Evolutionary conservation across 2,329 filamentous ascomycete species (phyloP).

Genomic region (Diaporthe vexans): DNA sequence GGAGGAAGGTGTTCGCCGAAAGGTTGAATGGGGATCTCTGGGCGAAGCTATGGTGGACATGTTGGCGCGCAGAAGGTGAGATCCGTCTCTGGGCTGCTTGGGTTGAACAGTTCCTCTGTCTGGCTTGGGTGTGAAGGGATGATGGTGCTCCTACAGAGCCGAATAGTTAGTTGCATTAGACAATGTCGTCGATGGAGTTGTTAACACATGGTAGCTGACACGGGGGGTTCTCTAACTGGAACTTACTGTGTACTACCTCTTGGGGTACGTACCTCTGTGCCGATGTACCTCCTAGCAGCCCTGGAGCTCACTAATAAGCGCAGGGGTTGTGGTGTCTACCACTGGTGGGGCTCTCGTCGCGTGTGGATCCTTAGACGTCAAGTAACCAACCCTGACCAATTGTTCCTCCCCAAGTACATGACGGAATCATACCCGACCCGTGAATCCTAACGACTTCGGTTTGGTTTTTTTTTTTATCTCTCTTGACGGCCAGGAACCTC

Average conservation of each 20-base stretch:
- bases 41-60: slow-evolving; percentile 78
- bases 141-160: not conserved
- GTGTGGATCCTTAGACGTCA: too few species aligned
- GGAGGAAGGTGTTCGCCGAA: slow-evolving; percentile 68
- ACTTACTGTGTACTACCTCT: too few species aligned
- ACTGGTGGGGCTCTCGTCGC: not conserved
- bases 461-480: too few species aligned
- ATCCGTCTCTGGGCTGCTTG: not conserved
- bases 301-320: too few species aligned
- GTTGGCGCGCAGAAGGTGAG: slow-evolving; percentile 19
- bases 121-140: not conserved
- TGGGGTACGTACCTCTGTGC: not conserved
- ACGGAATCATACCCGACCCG: not conserved
- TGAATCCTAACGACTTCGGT: too few species aligned
- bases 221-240: too few species aligned
- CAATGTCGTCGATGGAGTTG: not conserved
- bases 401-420: too few species aligned
- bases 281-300: not conserved
- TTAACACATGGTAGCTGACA: not conserved
- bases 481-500: not conserved
- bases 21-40: slow-evolving; percentile 69
- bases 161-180: not conserved
- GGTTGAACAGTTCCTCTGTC: not conserved
- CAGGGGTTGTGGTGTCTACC: not conserved
- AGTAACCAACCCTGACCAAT: too few species aligned